Base-by-base conservation (phyloP, 148 eudicot species). In the Nyssa sinensis region DNA sequence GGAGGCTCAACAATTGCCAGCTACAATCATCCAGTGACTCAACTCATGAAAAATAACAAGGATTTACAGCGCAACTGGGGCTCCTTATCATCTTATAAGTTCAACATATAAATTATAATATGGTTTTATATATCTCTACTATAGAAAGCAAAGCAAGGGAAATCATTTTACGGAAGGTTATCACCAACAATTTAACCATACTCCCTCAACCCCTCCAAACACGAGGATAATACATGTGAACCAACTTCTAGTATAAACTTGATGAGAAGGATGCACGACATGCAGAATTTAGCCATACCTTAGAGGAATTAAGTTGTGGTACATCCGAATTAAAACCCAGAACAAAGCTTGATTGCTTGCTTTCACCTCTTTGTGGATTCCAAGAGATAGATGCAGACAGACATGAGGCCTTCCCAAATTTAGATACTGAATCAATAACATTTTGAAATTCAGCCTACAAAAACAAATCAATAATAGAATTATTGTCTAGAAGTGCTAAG, bases 381-480 rank as follows among this genome's bases (percentile, higher is more conserved):
- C 97, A 95, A 25, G 99, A 92, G 30, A 95, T 79, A 62, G 96
- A 84, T 55, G 99, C 94, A 57, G 99, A 90, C 69, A 74, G 41
- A 74, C 91, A 89, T 72, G 88, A 82, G 72, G 79, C 96, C 64
- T 85, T 89, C 61, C 88, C 88, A 79, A 80, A 72, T 87, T 95
- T 95, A 11, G 99, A 84, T 3, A 90, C 90, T 55, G 92, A 75
- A 76, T 88, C 94, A 64, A 90, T 87, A 65, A 86, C 90, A 84
- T 95, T 95, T 84, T 86, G 97, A 76, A 95, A 90, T 63, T 95
- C 97, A 31, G 99, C 99, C 99, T 95, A 81, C 9, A 71, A 34
- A 67, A 55, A 64, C n/a, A 7, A 64, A 25, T 25, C 67, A 44
- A 47, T 5, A 55, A 17, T 7, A 55, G 2, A 44, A 44, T 44